Conservation (phyloP, 2,329 filamentous ascomycete species). For the Ascochyta pisi region DNA sequence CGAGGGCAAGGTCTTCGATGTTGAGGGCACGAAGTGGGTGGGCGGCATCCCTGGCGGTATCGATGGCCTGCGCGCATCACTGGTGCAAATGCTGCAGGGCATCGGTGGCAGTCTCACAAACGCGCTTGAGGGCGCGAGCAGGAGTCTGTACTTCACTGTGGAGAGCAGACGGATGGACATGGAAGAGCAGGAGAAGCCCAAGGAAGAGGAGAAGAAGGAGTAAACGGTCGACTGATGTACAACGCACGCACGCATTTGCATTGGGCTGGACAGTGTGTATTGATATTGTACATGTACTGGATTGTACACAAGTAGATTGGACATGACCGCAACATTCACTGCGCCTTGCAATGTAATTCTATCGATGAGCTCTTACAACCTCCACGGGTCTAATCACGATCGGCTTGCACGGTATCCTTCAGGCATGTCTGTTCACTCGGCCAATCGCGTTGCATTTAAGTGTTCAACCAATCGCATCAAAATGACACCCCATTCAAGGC, state of each 20-base stretch:
- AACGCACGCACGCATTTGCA: neutral
- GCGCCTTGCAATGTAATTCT: neutral
- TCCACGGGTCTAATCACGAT: neutral
- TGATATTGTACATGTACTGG: slow-evolving; percentile 26
- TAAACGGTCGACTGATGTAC: slow-evolving; percentile 5
- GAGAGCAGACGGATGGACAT: slow-evolving; percentile 82
- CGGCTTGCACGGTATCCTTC: neutral
- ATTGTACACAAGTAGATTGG: no score
- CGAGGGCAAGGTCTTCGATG: slow-evolving; percentile 84
- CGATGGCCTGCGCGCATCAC: slow-evolving; percentile 78
- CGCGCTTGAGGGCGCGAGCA: slow-evolving; percentile 79
- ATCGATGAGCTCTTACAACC: neutral
- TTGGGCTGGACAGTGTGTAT: slow-evolving; percentile 16
- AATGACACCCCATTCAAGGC: no score
- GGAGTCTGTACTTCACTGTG: slow-evolving; percentile 85
- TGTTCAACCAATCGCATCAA: no score
- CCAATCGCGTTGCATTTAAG: no score
- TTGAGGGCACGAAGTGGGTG: slow-evolving; percentile 72
- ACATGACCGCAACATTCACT: neutral
- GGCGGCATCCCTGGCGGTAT: slow-evolving; percentile 82
- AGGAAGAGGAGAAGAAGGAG: slow-evolving; percentile 29
- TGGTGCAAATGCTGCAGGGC: slow-evolving; percentile 81
- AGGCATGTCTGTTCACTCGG: no score
- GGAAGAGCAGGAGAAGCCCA: slow-evolving; percentile 69
- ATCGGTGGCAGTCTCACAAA: slow-evolving; percentile 78